phyloP scores from a whole-genome alignment of 2,329 filamentous ascomycete species.

The Verticillium nubilum region DNA sequence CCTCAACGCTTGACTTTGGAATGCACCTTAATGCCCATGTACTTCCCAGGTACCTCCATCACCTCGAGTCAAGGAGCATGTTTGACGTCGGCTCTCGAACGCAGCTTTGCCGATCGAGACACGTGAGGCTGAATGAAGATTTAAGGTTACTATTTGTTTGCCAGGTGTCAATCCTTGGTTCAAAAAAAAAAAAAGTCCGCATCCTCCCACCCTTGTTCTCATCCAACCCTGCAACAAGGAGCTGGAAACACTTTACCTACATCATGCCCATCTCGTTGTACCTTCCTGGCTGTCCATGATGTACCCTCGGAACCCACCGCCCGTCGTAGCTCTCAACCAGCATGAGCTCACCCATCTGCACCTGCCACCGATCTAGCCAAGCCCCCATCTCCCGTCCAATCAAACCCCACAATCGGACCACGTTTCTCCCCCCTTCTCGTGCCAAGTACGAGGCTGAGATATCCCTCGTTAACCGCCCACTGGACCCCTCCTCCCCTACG shows the following conservation, averaged over 20 bases:
- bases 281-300: neutral
- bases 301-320: neutral
- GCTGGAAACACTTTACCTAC: too few relatives aligned
- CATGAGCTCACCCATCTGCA: neutral
- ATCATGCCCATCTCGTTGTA: neutral
- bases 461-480: neutral
- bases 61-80: neutral
- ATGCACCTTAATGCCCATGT: neutral
- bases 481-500: neutral
- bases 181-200: too few relatives aligned
- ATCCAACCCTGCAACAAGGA: too few relatives aligned
- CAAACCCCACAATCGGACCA: constrained; percentile 11
- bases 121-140: neutral
- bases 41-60: neutral
- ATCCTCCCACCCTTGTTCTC: too few relatives aligned
- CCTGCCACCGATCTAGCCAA: constrained; percentile 1
- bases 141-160: neutral
- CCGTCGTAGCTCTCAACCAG: neutral
- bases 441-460: constrained; percentile 18
- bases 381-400: constrained; percentile 11
- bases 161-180: too few relatives aligned
- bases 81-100: neutral
- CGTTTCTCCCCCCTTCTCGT: constrained; percentile 15
- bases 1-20: neutral
- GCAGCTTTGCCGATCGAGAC: neutral